Evolutionary conservation across 495 filamentous ascomycete species (phyloP).

Genomic region (Acidomyces sp.): DNA sequence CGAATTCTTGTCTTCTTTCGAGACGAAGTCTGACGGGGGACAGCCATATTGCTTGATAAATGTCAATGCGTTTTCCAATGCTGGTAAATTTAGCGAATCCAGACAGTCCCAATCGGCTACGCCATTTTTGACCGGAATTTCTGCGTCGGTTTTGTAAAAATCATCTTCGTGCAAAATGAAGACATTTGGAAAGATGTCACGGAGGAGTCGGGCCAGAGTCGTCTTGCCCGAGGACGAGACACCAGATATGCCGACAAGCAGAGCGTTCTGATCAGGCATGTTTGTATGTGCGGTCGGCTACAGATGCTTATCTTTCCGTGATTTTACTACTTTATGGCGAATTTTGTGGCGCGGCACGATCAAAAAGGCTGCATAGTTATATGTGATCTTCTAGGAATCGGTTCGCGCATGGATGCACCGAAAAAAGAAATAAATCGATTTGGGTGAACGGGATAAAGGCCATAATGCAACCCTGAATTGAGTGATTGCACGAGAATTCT

Average conservation of each 20-base stretch:
- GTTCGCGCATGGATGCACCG: too few relatives aligned
- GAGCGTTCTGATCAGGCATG: constrained; percentile 12
- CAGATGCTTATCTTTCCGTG: too few relatives aligned
- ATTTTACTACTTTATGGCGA: too few relatives aligned
- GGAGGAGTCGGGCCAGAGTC: constrained; percentile 31
- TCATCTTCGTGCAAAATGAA: constrained; percentile 89
- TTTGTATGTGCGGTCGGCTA: not conserved
- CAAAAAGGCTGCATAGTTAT: too few relatives aligned
- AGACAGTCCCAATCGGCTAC: constrained; percentile 81
- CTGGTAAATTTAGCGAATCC: constrained; percentile 52
- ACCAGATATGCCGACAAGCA: constrained; percentile 23
- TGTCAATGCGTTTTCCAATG: constrained; percentile 45
- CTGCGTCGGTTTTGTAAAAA: constrained; percentile 69
- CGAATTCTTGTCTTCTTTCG: constrained; percentile 67
- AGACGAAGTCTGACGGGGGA: constrained; percentile 49
- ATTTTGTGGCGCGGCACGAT: too few relatives aligned
- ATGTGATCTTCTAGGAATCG: too few relatives aligned
- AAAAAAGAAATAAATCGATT: too few relatives aligned
- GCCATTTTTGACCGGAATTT: constrained; percentile 39
- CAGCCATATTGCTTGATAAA: constrained; percentile 53
- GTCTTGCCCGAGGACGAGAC: constrained; percentile 32
- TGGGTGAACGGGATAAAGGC: too few relatives aligned
- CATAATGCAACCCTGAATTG: too few relatives aligned
- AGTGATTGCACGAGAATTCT: too few relatives aligned
- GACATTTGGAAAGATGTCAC: constrained; percentile 32